phyloP scores from a whole-genome alignment of 139 green algal genomes.

The Micractinium conductrix region DNA sequence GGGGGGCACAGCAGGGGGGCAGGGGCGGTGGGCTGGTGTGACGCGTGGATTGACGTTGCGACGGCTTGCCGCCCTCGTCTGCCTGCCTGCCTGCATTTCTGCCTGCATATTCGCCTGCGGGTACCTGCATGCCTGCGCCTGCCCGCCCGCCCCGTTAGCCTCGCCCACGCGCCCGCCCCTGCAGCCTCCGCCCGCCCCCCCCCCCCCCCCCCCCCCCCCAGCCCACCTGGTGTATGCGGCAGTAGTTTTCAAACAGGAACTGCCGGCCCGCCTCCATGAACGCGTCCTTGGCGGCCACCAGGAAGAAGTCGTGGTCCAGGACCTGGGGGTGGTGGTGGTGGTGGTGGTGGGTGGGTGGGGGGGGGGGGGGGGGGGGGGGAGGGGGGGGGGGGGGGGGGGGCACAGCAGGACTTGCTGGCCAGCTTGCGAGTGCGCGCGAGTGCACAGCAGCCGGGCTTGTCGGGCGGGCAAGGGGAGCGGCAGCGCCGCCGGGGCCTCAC shows the following conservation, averaged over 20 bases:
- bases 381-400: background rate
- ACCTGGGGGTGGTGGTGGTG: background rate
- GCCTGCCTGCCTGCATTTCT: too few species aligned
- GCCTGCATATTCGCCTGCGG: too few species aligned
- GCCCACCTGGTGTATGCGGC: conserved; percentile 77
- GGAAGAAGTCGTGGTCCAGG: conserved; percentile 95
- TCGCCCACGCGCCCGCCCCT: too few species aligned
- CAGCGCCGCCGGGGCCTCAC: background rate
- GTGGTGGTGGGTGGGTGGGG: background rate
- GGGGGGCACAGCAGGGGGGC: background rate
- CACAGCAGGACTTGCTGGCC: background rate
- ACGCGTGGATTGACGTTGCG: too few species aligned
- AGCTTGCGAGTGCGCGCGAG: background rate
- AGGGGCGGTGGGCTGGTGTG: too few species aligned
- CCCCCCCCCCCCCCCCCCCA: conserved; percentile 30
- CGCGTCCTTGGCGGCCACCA: conserved; percentile 87
- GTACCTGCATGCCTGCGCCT: too few species aligned
- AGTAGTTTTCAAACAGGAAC: conserved; percentile 99
- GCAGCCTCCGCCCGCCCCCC: background rate
- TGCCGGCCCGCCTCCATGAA: conserved; percentile 96
- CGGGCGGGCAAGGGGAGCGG: background rate
- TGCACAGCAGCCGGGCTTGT: background rate
- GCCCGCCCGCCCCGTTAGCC: too few species aligned
- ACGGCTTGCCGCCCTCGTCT: too few species aligned
- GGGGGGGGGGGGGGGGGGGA: background rate